Evolutionary conservation across 2,329 filamentous ascomycete species (phyloP), one percentile per base, ranked within the genome.

Genomic region (Fusarium marasasianum): DNA sequence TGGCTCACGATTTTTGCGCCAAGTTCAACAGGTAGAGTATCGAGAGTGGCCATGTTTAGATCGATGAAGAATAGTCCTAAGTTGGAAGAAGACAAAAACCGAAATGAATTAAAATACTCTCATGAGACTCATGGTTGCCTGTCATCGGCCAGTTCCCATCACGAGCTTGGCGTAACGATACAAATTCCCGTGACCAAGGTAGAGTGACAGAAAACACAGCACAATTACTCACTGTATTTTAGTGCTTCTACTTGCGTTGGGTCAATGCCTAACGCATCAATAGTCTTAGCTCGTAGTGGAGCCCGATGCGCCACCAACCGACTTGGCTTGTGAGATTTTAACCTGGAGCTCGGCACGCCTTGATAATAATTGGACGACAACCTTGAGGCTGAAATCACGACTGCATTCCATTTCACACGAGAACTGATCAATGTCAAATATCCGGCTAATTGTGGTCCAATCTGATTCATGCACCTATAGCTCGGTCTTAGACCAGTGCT

Each of bases 51-150:
- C 60, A 63, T 63, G 11, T 22, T 26, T 4, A 6, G 5, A 9
- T 26, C 4, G 7, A 53, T 8, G 12, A 13, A 7, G 9, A 11
- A 8, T 1, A 15, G 4, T 22, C 6, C 0, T 3, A 1, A 17
- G 6, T 29, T 38, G 9, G 13, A 5, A 10, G 10, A 35, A 37
- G 15, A n/a, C 4, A 20, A 51, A 0, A 0, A 14, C 12, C 6
- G 0, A 24, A 10, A 9, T 11, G 18, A 26, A 26, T 29, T 54
- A 13, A 38, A 54, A 29, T 29, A 54, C 20, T 13, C 3, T 18
- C 35, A n/a, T 2, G 14, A 8, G 24, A 8, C 24, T 40, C 4
- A 4, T 12, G 5, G 14, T 29, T 54, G 20, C 35, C 24, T 54
- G 24, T 29, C 35, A 11, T 40, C 9, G 51, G 7, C 13, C 20